A percentile compares a stretch with the other conserved stretches of the same genome.
Evolutionary conservation across 805 yeast genomes (phyloP).

Genomic region (Ogataea allantospora): DNA sequence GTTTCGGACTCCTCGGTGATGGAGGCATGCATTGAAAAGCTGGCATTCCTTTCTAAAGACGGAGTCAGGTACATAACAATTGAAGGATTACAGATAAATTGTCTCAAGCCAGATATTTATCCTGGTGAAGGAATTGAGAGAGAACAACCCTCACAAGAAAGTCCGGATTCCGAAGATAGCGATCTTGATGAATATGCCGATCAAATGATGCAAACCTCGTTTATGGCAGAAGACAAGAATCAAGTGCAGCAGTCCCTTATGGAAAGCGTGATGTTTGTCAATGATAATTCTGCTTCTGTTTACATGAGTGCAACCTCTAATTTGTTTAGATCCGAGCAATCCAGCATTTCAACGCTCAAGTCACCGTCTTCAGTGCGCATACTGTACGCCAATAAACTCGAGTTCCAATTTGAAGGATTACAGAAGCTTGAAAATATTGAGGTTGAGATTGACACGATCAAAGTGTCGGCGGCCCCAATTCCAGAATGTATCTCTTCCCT

Average conservation of each 20-base stretch:
- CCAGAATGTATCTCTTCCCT: slow-evolving; percentile 39
- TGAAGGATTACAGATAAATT: slow-evolving; percentile 39
- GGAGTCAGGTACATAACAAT: slow-evolving; percentile 44
- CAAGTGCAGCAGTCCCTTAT: slow-evolving; percentile 38
- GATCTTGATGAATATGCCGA: slow-evolving; percentile 38
- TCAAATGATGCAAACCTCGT: slow-evolving; percentile 35
- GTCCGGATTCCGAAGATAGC: slow-evolving; percentile 25
- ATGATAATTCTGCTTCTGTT: slow-evolving; percentile 65
- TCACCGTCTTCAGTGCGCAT: slow-evolving; percentile 21
- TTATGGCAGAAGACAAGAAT: slow-evolving; percentile 30
- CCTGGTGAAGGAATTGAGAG: slow-evolving; percentile 27
- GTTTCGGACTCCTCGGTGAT: slow-evolving; percentile 44
- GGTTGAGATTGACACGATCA: slow-evolving; percentile 40
- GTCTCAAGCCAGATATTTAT: slow-evolving; percentile 40
- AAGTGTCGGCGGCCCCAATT: slow-evolving; percentile 45
- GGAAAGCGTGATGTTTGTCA: slow-evolving; percentile 64
- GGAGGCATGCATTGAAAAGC: slow-evolving; percentile 34
- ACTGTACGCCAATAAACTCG: slow-evolving; percentile 36
- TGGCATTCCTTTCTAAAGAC: slow-evolving; percentile 39
- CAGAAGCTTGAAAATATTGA: slow-evolving; percentile 35
- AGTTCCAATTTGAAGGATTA: slow-evolving; percentile 49
- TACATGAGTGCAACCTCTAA: slow-evolving; percentile 81
- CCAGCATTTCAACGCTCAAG: neutral
- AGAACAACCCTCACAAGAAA: slow-evolving; percentile 8
- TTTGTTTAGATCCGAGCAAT: slow-evolving; percentile 30